Conservation (phyloP, 2,329 filamentous ascomycete genomes). For the Colletotrichum lentis region DNA sequence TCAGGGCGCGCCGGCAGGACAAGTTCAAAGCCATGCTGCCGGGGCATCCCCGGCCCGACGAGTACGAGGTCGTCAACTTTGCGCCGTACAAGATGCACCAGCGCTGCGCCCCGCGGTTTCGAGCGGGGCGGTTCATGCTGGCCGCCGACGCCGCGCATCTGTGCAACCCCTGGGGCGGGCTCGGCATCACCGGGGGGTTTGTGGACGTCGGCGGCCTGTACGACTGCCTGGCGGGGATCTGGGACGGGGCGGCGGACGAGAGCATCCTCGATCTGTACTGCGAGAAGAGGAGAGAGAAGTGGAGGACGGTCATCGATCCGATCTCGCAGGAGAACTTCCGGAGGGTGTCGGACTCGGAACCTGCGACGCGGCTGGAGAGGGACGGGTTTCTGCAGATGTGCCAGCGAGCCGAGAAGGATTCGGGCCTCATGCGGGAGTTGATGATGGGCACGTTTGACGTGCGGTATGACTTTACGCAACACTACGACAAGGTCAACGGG, state of each 20-base stretch:
- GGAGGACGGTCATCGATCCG: conserved; percentile 54
- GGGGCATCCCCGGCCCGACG: conserved; percentile 63
- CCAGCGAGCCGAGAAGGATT: conserved; percentile 49
- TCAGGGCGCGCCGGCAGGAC: conserved; percentile 59
- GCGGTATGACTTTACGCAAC: conserved; percentile 56
- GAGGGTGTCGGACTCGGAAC: conserved; percentile 53
- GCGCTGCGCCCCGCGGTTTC: conserved; percentile 64
- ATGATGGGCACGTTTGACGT: conserved; percentile 49
- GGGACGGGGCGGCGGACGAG: conserved; percentile 54
- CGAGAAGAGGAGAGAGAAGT: conserved; percentile 57
- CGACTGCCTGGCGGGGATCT: conserved; percentile 63
- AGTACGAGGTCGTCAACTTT: conserved; percentile 66
- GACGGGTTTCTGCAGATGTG: conserved; percentile 50
- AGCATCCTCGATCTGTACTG: conserved; percentile 56
- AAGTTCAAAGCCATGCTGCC: conserved; percentile 68
- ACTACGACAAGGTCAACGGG: conserved; percentile 46
- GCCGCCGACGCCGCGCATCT: conserved; percentile 69
- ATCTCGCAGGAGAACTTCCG: conserved; percentile 56
- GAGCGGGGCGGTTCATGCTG: conserved; percentile 64
- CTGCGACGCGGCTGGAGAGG: conserved; percentile 44
- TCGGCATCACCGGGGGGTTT: conserved; percentile 70
- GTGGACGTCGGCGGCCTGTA: conserved; percentile 69
- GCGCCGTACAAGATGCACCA: conserved; percentile 70
- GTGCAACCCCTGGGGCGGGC: conserved; percentile 64
- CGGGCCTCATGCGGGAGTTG: conserved; percentile 46